Conservation (phyloP, 1,284 basidiomycete genomes). For the Sporisorium iseilematis-ciliati region DNA sequence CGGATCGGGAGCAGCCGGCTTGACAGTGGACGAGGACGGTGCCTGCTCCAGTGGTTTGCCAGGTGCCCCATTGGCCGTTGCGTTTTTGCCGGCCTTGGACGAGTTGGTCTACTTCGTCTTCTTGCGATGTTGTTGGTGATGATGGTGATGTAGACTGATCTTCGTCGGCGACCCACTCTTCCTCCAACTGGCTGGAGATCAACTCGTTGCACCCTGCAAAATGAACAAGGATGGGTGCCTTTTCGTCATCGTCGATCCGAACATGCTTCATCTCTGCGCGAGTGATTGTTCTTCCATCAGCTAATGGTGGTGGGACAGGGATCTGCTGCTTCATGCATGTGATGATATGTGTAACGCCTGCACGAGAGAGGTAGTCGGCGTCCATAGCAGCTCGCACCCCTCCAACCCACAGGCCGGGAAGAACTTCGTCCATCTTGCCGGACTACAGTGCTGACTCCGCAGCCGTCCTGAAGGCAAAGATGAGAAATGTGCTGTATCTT, state of each 20-base stretch:
- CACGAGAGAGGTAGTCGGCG: slow-evolving; percentile 52
- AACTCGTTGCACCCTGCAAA: slow-evolving; percentile 65
- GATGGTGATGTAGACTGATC: neutral
- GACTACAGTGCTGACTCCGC: neutral
- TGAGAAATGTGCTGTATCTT: neutral
- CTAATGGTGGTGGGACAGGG: slow-evolving; percentile 43
- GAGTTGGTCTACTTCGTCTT: slow-evolving; percentile 24
- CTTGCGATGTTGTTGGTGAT: neutral
- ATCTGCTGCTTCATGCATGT: slow-evolving; percentile 61
- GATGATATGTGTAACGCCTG: slow-evolving; percentile 60
- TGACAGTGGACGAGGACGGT: slow-evolving; percentile 71
- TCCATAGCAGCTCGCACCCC: slow-evolving; percentile 59
- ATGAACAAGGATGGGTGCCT: slow-evolving; percentile 69
- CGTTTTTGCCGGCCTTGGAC: slow-evolving; percentile 46
- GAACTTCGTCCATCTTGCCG: slow-evolving; percentile 60
- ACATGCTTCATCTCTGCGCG: slow-evolving; percentile 64
- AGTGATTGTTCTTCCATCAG: slow-evolving; percentile 45
- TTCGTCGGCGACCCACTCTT: slow-evolving; percentile 49
- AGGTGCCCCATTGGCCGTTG: slow-evolving; percentile 44
- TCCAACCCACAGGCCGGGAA: slow-evolving; percentile 64
- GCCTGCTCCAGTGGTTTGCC: slow-evolving; percentile 54
- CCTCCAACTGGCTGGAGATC: slow-evolving; percentile 58
- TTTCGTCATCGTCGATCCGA: slow-evolving; percentile 69
- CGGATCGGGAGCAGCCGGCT: slow-evolving; percentile 69
- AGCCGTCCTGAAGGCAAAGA: neutral